A percentile compares a stretch with the other conserved stretches of the same genome.
These are phyloP conservation scores for Raphanus sativus DNA, from an alignment of 345 rosid genomes.

Conservation along the genomic window DNA sequence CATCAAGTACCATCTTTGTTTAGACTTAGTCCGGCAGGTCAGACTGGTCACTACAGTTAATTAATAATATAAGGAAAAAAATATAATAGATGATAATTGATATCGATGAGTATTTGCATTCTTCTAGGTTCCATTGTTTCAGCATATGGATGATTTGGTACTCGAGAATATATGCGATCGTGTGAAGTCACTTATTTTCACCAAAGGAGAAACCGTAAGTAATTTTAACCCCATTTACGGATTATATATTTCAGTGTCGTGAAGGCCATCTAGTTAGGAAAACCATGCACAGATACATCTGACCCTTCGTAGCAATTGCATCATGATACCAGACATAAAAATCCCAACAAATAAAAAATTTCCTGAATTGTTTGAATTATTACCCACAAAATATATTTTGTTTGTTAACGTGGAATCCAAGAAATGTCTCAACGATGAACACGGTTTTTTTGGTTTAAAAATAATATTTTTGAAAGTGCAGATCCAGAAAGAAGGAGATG, in stretches of 20 bases:
- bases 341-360: background rate
- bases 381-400: background rate
- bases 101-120: background rate
- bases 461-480: conserved; percentile 19
- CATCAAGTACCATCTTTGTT: conserved; percentile 92
- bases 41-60: background rate
- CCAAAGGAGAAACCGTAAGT: conserved; percentile 92
- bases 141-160: conserved; percentile 94
- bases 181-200: conserved; percentile 88
- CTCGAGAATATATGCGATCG: conserved; percentile 93
- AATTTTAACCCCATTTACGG: background rate
- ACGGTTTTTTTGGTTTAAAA: background rate
- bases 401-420: conserved; percentile 9
- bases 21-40: conserved; percentile 93
- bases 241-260: background rate
- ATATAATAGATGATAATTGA: background rate
- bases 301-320: background rate
- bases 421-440: background rate
- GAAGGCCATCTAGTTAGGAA: background rate
- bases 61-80: background rate
- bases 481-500: conserved; percentile 95
- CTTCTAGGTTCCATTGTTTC: conserved; percentile 82
- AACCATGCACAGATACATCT: background rate
- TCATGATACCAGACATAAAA: background rate
- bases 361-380: background rate